Base-by-base conservation (phyloP, 2,329 filamentous ascomycete species). In the Colletotrichum graminicola region DNA sequence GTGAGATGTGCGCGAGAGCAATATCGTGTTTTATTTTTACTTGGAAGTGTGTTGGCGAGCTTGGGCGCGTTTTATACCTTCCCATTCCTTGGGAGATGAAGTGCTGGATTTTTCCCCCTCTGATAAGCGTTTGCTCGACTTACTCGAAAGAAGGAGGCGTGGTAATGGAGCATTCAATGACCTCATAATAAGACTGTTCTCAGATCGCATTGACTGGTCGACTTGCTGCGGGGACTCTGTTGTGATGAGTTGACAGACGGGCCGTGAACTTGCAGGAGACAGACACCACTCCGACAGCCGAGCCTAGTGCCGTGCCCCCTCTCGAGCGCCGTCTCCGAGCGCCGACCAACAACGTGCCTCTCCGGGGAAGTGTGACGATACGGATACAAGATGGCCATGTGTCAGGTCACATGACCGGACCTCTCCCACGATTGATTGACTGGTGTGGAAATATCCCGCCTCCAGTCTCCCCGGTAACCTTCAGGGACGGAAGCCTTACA, bases 81-180 rank as follows among this genome's bases (percentile, higher is more conserved):
- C 36, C 1, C 18, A 5, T 29, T 32, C 29, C 34, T 39, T 12
- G 26, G 23, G 26, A 6, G 12, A 18, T 16, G 41, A 39, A 29
- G 59, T 14, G 54, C n/a, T 61, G 63, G 39, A 55, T 60, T 61
- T 63, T 60, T 6, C 21, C 21, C 29, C 12, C 3, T 6, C 23
- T 61, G 60, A 60, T 60, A 60, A 66, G 54, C 65, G 65, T 55
- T 55, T 49, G 60, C 63, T 69, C 59, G 52, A 64, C 55, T 41
- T 62, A 66, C 62, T 66, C 59, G 4, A 29, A 69, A 47, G 65
- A 59, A 67, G 55, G 34, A 32, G 23, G 59, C 66, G 47, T 68
- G 64, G 60, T 72, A 69, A 72, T 69, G 60, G 65, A 69, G 39
- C 65, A 64, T 68, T 36, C 49, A 69, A 70, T 68, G 59, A 71